These are phyloP conservation scores for Neonectria hederae DNA, from an alignment of 2,329 filamentous ascomycete species.

Conservation along the genomic window DNA sequence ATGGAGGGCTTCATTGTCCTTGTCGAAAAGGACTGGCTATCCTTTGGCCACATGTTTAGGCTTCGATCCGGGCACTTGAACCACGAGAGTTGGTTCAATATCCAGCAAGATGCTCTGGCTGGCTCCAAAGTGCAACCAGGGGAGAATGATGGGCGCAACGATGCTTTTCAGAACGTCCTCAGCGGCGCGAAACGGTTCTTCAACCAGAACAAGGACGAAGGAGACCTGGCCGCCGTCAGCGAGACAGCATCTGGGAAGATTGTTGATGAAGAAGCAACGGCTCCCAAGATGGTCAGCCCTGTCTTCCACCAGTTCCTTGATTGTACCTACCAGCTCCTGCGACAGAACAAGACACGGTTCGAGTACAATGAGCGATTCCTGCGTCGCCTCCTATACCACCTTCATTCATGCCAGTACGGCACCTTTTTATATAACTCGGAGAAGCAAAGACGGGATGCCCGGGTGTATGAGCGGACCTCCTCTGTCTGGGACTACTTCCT, in stretches of 20 bases:
- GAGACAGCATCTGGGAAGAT: constrained; percentile 52
- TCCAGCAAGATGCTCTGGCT: constrained; percentile 81
- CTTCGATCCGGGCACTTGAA: constrained; percentile 88
- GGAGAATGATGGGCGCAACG: constrained; percentile 68
- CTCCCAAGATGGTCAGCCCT: constrained; percentile 90
- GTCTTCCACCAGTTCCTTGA: constrained; percentile 99
- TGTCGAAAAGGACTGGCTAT: constrained; percentile 97
- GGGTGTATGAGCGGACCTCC: constrained; percentile 75
- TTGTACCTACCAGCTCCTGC: constrained; percentile 87
- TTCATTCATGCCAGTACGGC: constrained; percentile 96
- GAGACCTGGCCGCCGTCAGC: constrained; percentile 66
- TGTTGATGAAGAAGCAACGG: constrained; percentile 73
- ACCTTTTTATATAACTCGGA: constrained; percentile 97
- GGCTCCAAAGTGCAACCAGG: constrained; percentile 70
- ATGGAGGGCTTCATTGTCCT: constrained; percentile 94
- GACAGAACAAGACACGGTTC: constrained; percentile 87
- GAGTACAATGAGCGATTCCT: constrained; percentile 97
- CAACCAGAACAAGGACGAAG: constrained; percentile 71
- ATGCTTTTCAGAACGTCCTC: constrained; percentile 86
- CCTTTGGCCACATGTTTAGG: constrained; percentile 97
- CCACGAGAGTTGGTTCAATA: constrained; percentile 92
- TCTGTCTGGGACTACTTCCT: constrained; percentile 98
- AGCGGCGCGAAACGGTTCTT: constrained; percentile 93
- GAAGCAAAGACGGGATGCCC: constrained; percentile 80
- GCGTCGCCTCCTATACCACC: constrained; percentile 86